Percentiles rank a stretch among this genome's conserved stretches.
These are phyloP conservation scores for Barbarea vulgaris DNA, from an alignment of 345 rosid species.

Conservation along the genomic window DNA sequence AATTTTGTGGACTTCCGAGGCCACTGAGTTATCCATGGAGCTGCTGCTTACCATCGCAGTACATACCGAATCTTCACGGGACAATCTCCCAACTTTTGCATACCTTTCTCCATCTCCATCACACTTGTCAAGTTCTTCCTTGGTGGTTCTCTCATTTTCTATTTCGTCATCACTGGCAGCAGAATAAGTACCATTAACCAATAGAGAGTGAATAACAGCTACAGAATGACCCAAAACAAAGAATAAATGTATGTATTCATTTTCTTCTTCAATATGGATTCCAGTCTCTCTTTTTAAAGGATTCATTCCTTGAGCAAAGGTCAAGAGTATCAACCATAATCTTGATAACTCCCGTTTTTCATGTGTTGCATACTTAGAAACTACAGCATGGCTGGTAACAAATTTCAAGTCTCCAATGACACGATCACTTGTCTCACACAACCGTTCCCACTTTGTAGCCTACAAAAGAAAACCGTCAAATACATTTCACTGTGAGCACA, in stretches of 20 bases:
- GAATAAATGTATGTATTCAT: constrained; percentile 56
- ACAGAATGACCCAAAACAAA: constrained; percentile 64
- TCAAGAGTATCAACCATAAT: constrained; percentile 81
- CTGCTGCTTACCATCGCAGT: constrained; percentile 57
- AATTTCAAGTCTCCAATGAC: constrained; percentile 80
- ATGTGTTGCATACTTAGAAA: constrained; percentile 63
- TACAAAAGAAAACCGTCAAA: constrained; percentile 44
- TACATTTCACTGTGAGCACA: constrained; percentile 19
- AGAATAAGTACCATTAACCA: constrained; percentile 83
- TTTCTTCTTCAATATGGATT: constrained; percentile 69
- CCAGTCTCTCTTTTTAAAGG: constrained; percentile 90
- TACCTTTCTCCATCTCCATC: constrained; percentile 63
- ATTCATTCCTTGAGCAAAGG: constrained; percentile 83
- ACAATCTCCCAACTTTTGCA: constrained; percentile 85
- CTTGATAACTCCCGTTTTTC: constrained; percentile 60
- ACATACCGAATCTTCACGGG: constrained; percentile 73
- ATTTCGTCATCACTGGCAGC: constrained; percentile 47
- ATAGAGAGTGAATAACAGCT: constrained; percentile 68
- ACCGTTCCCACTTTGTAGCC: constrained; percentile 66
- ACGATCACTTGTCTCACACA: constrained; percentile 65
- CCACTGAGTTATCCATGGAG: constrained; percentile 43
- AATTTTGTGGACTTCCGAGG: constrained; percentile 42
- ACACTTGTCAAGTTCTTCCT: constrained; percentile 45
- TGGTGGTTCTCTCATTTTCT: constrained; percentile 38
- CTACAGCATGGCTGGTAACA: constrained; percentile 76